Base-by-base conservation (phyloP, 208 protist species). In the Sergeia podlipaevii region DNA sequence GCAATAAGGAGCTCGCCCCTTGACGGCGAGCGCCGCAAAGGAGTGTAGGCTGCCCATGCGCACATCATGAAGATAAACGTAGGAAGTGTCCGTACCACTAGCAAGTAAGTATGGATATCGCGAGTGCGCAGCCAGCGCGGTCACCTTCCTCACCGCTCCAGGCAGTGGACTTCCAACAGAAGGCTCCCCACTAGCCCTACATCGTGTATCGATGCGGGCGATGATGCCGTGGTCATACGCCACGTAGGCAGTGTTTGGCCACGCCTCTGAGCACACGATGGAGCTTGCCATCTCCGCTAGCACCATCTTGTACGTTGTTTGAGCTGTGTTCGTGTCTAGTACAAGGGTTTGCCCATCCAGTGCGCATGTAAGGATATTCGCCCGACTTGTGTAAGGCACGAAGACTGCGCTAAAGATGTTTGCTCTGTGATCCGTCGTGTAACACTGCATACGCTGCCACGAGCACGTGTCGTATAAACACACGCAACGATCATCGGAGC, bases 361-460 rank as follows among this genome's bases (percentile, higher is more conserved):
- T 5, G 37, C 70, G 60, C 78, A 80, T 10, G 65, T 68, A 0
- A 85, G 11, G 11, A 81, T 62, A 21, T 43, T 37, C 2, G 23
- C 15, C 4, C 33, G 20, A 17, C 45, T 24, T 18, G 60, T 52
- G 20, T 57, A 34, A 13, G 72, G 65, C 32, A 68, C 10, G 49
- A 81, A 80, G 15, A 74, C 63, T 4, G 78, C 73, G 62, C 58
- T 24, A 48, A 85, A 80, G 38, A 85, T 85, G 49, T 77, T 79
- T 20, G 52, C 48, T 11, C 47, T 41, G 59, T 85, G 78, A 56
- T 49, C 52, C 27, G 77, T 85, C 20, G 21, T 15, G 38, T 41
- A 72, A 5, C 52, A 26, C 6, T 60, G 38, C 17, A 36, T 29
- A 2, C 52, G 23, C n/a, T 37, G 20, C 69, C 60, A 76, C 36